A percentile compares a stretch with the other conserved stretches of the same genome.
Conservation (phyloP, 768 basidiomycete genomes). For the Amanita inopinata region DNA sequence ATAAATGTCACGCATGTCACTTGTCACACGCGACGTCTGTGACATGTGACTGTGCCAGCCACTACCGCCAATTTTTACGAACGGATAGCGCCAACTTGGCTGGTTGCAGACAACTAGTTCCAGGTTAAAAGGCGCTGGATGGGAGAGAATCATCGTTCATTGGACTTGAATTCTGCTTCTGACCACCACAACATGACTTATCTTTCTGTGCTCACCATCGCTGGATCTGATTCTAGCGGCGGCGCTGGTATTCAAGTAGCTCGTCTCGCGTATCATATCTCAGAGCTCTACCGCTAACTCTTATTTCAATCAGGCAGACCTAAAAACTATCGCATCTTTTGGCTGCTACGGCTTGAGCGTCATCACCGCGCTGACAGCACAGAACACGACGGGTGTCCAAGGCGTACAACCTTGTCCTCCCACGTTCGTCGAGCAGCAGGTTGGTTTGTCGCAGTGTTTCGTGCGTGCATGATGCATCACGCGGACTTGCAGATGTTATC, state of each 20-base stretch:
- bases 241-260: conserved; percentile 85
- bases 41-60: no score
- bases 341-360: conserved; percentile 75
- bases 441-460: conserved; percentile 20
- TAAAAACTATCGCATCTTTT: conserved; percentile 75
- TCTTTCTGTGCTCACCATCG: conserved; percentile 51
- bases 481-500: conserved; percentile 44
- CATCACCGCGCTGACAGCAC: conserved; percentile 80
- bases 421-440: conserved; percentile 69
- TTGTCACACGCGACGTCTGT: no score
- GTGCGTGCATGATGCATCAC: conserved; percentile 3
- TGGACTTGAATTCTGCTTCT: no score
- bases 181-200: conserved; percentile 1
- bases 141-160: no score
- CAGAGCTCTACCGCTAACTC: neutral
- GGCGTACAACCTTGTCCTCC: conserved; percentile 60
- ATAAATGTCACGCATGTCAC: no score
- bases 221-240: conserved; percentile 75
- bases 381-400: conserved; percentile 82
- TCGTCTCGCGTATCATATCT: conserved; percentile 9
- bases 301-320: conserved; percentile 64
- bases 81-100: no score
- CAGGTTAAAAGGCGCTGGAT: no score
- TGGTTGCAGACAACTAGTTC: no score
- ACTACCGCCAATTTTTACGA: no score